Evolutionary conservation across 768 basidiomycete species (phyloP).

Genomic region (Amanita inopinata): DNA sequence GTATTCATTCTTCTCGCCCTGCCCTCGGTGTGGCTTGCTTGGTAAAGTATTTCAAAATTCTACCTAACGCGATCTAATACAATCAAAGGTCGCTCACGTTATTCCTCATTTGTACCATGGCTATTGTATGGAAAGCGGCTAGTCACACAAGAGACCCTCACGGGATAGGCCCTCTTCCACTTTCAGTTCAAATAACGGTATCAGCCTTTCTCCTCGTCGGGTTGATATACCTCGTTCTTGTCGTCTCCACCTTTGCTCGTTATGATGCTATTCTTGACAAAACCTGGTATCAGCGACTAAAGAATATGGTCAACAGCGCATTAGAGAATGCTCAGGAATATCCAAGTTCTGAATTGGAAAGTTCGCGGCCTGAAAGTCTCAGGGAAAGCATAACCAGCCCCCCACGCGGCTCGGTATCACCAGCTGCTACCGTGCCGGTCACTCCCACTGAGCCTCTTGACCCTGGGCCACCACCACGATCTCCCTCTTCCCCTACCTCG

Average conservation of each 20-base stretch:
- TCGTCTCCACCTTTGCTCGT: neutral
- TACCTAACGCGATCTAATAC: neutral
- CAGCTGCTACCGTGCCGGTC: too few species aligned
- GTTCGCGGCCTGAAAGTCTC: too few species aligned
- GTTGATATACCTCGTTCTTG: neutral
- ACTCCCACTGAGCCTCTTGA: too few species aligned
- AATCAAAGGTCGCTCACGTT: neutral
- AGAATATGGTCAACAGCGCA: neutral
- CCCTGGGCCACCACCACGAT: too few species aligned
- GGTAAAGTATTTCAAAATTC: neutral
- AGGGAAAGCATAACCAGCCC: too few species aligned
- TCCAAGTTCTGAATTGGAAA: too few species aligned
- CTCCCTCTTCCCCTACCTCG: too few species aligned
- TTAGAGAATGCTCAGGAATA: too few species aligned
- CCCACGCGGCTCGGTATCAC: too few species aligned
- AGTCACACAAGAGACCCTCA: neutral
- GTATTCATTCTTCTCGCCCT: conserved; percentile 1
- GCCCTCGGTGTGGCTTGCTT: conserved; percentile 3
- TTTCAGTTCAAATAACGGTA: neutral
- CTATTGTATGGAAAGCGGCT: neutral
- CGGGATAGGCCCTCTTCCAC: neutral
- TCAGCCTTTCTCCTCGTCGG: conserved; percentile 1
- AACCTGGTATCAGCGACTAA: neutral
- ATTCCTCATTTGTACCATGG: neutral
- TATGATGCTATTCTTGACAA: neutral